phyloP scores from a whole-genome alignment of 768 basidiomycete genomes.

The Suillus weaverae region DNA sequence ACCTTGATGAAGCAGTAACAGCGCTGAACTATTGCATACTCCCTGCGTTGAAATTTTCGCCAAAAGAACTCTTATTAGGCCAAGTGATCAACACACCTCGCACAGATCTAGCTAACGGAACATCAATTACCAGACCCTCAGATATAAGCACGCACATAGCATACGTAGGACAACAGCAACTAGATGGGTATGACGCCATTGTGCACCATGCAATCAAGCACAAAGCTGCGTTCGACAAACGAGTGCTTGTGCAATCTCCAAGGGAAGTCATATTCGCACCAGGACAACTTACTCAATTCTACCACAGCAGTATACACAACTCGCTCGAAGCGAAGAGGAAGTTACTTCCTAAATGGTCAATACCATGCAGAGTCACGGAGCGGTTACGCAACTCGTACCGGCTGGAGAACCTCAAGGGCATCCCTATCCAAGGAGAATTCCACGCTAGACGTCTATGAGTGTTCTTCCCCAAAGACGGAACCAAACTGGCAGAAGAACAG shows the following conservation, averaged over 20 bases:
- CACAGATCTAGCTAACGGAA: too few relatives aligned
- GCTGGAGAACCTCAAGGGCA: accelerated
- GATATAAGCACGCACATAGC: too few relatives aligned
- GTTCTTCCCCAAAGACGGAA: too few relatives aligned
- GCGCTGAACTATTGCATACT: too few relatives aligned
- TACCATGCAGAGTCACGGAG: slow-evolving; percentile 11
- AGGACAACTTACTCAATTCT: slow-evolving; percentile 35
- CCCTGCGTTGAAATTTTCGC: too few relatives aligned
- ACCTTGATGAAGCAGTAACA: accelerated
- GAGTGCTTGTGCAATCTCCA: slow-evolving; percentile 11
- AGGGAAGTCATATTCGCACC: slow-evolving; percentile 25
- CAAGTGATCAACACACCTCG: too few relatives aligned
- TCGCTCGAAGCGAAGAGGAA: slow-evolving; percentile 28
- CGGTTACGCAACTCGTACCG: not conserved
- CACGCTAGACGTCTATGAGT: not conserved
- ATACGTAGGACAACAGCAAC: too few relatives aligned
- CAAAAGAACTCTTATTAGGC: too few relatives aligned
- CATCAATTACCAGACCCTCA: too few relatives aligned
- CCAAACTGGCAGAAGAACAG: too few relatives aligned
- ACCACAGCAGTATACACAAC: slow-evolving; percentile 24
- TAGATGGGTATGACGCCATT: too few relatives aligned
- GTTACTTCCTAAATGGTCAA: slow-evolving; percentile 32
- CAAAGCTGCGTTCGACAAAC: slow-evolving; percentile 30
- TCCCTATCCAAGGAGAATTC: not conserved
- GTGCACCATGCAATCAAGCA: slow-evolving; percentile 10